A percentile compares a stretch with the other conserved stretches of the same genome.
Evolutionary conservation across 371 early-diverging fungal species (phyloP).

Genomic region (Mucor racemosus): DNA sequence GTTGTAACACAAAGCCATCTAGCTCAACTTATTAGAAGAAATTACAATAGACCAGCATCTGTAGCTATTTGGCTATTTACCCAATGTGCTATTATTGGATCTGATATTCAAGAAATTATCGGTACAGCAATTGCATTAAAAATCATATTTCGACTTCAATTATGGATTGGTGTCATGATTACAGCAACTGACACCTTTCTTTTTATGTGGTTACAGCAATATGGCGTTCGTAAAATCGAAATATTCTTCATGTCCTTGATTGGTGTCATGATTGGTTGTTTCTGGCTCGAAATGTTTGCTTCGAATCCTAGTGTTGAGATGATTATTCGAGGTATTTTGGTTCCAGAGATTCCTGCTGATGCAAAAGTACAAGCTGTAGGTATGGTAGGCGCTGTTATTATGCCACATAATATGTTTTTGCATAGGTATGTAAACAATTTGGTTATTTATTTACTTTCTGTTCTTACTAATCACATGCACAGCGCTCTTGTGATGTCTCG

Average conservation of each 20-base stretch:
- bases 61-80: conserved; percentile 64
- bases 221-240: conserved; percentile 71
- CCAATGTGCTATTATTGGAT: conserved; percentile 78
- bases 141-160: conserved; percentile 61
- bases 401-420: conserved; percentile 82
- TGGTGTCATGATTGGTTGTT: conserved; percentile 67
- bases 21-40: conserved; percentile 59
- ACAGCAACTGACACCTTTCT: conserved; percentile 74
- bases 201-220: conserved; percentile 67
- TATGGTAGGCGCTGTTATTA: conserved; percentile 72
- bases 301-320: conserved; percentile 58
- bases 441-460: not conserved
- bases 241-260: conserved; percentile 69
- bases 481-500: conserved; percentile 70
- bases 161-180: conserved; percentile 72
- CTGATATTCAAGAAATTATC: conserved; percentile 79
- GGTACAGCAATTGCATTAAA: conserved; percentile 79
- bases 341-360: conserved; percentile 62
- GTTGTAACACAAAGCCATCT: conserved; percentile 74
- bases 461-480: not conserved
- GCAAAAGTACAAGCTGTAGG: conserved; percentile 71
- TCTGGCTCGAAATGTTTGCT: conserved; percentile 69
- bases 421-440: conserved; percentile 47
- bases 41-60: conserved; percentile 53
- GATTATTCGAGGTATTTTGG: conserved; percentile 63